phyloP scores from a whole-genome alignment of 2,329 filamentous ascomycete genomes.

The Spiromastix sp. region DNA sequence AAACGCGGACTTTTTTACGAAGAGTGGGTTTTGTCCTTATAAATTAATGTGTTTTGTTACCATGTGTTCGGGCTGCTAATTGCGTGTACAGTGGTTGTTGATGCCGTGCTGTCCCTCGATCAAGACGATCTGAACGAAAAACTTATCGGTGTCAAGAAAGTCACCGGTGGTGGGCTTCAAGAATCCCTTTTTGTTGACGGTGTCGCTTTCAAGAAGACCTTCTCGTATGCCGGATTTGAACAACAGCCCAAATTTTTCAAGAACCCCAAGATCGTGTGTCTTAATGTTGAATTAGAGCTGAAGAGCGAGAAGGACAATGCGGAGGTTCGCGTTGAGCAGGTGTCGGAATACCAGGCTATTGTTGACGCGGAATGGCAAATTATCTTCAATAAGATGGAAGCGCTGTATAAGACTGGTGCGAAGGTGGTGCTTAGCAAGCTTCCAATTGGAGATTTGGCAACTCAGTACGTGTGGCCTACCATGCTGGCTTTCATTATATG shows the following conservation, averaged over 20 bases:
- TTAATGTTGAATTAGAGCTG: conserved; percentile 95
- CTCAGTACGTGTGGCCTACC: conserved; percentile 48
- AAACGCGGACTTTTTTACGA: conserved; percentile 94
- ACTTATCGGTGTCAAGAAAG: conserved; percentile 96
- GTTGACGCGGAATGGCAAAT: conserved; percentile 99
- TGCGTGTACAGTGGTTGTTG: conserved; percentile 91
- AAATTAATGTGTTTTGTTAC: conserved; percentile 1
- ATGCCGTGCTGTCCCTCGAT: conserved; percentile 88
- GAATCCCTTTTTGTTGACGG: conserved; percentile 96
- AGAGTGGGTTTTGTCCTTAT: conserved; percentile 52
- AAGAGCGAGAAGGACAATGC: conserved; percentile 99
- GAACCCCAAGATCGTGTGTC: conserved; percentile 89
- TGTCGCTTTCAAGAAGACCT: conserved; percentile 99
- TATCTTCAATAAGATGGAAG: conserved; percentile 98
- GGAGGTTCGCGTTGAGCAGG: conserved; percentile 94
- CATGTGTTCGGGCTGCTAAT: not conserved
- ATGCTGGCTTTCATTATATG: not conserved
- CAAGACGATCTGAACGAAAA: conserved; percentile 97
- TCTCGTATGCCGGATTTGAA: conserved; percentile 97
- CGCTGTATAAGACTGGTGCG: conserved; percentile 82
- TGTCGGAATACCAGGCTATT: conserved; percentile 98
- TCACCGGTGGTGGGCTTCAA: conserved; percentile 88
- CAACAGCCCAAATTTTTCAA: conserved; percentile 95
- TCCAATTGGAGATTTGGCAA: conserved; percentile 93
- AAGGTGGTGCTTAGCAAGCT: conserved; percentile 97